Percentiles rank a stretch among this genome's conserved stretches.
Conservation (phyloP, 1,139 yeast species). For the Diutina ranongensis region DNA sequence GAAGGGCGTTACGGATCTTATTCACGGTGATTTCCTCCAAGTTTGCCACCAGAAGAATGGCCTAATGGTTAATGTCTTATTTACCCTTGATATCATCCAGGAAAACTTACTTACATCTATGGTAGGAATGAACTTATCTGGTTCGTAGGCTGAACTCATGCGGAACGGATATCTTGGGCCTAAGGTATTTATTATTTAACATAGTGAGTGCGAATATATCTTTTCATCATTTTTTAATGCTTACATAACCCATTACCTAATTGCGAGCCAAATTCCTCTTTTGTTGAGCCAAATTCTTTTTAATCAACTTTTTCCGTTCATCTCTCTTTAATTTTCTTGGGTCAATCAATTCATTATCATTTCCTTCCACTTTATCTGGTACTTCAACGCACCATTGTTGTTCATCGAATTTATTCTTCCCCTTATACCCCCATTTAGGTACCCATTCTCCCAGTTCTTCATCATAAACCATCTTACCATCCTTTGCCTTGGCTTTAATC, state of each 20-base stretch:
- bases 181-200: too few relatives aligned
- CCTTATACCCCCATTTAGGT: conserved; percentile 97
- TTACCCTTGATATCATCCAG: neutral
- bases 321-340: conserved; percentile 74
- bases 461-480: conserved; percentile 84
- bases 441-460: conserved; percentile 93
- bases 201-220: too few relatives aligned
- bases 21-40: conserved; percentile 63
- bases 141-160: neutral
- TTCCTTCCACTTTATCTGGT: conserved; percentile 58
- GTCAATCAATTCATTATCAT: conserved; percentile 65
- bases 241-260: neutral
- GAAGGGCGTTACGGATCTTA: conserved; percentile 57
- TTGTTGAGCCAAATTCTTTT: conserved; percentile 80
- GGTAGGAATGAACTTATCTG: neutral
- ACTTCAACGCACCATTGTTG: conserved; percentile 95
- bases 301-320: conserved; percentile 75
- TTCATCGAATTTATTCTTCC: conserved; percentile 79
- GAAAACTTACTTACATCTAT: conserved; percentile 5
- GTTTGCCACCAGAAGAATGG: conserved; percentile 65
- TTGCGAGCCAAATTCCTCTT: conserved; percentile 50
- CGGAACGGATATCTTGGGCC: too few relatives aligned
- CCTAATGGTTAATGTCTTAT: too few relatives aligned
- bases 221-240: too few relatives aligned
- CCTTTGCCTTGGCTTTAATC: conserved; percentile 79